Evolutionary conservation across 176 grass and related monocot genomes (phyloP).

Genomic region (Triticum dicoccoides): DNA sequence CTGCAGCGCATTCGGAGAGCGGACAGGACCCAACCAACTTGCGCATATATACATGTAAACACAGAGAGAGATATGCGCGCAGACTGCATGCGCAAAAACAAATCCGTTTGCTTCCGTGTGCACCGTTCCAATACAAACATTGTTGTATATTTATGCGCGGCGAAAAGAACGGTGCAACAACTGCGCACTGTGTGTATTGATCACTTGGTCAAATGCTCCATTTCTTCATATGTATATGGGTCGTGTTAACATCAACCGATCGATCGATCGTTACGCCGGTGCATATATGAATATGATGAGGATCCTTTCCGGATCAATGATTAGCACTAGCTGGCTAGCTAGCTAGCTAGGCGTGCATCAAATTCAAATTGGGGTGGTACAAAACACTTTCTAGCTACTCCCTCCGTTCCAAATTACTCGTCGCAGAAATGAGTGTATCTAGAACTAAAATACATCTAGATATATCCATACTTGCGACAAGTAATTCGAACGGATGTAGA

Average conservation of each 20-base stretch:
- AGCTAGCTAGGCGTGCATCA: background rate
- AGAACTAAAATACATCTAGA: too few species aligned
- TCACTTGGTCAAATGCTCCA: constrained; percentile 4
- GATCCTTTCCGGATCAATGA: background rate
- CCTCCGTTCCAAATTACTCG: too few species aligned
- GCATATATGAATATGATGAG: background rate
- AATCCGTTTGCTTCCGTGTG: background rate
- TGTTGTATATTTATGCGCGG: background rate
- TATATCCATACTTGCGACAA: too few species aligned
- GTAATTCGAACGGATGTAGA: background rate
- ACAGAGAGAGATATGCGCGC: background rate
- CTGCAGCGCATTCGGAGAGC: background rate
- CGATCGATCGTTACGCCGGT: background rate
- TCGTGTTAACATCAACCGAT: background rate
- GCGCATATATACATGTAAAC: background rate
- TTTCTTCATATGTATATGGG: background rate
- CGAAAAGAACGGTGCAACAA: constrained; percentile 23
- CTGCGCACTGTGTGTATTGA: background rate
- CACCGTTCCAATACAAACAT: background rate
- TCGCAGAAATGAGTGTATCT: too few species aligned
- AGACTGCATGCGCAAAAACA: background rate
- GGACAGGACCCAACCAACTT: background rate
- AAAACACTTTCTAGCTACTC: background rate
- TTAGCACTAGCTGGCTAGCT: background rate
- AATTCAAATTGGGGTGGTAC: background rate